These are phyloP conservation scores for Durotheca rogersii DNA, from an alignment of 495 filamentous ascomycete genomes.

Conservation along the genomic window DNA sequence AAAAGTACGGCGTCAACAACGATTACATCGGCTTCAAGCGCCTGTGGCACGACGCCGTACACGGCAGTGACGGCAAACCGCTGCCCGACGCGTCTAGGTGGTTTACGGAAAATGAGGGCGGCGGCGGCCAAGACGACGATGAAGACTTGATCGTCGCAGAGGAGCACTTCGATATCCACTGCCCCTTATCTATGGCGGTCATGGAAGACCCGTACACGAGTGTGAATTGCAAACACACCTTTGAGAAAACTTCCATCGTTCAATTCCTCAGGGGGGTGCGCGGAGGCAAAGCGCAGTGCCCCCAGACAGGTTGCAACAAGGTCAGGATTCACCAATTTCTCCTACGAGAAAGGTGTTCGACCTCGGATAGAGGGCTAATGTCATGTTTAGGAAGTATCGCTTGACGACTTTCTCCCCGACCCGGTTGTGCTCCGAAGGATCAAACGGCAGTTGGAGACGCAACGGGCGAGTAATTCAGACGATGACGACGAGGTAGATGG, in stretches of 20 bases:
- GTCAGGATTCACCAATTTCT: too few relatives aligned
- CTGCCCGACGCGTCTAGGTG: constrained; percentile 70
- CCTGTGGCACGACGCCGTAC: constrained; percentile 71
- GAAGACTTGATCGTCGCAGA: constrained; percentile 75
- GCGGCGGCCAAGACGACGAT: constrained; percentile 50
- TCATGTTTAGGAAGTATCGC: constrained; percentile 41
- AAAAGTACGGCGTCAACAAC: constrained; percentile 73
- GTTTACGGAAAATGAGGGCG: constrained; percentile 56
- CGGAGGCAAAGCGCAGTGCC: constrained; percentile 38
- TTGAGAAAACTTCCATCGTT: constrained; percentile 71
- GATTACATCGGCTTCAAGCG: constrained; percentile 77
- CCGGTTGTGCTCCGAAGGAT: constrained; percentile 45
- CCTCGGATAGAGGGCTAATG: constrained; percentile 1
- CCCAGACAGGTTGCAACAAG: constrained; percentile 46
- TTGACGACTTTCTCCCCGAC: constrained; percentile 44
- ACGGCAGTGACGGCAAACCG: constrained; percentile 63
- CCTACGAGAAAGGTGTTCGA: too few relatives aligned
- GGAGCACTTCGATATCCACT: constrained; percentile 70
- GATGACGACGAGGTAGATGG: constrained; percentile 29
- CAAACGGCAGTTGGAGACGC: constrained; percentile 39
- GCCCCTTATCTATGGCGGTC: constrained; percentile 74
- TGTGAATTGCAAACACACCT: constrained; percentile 77
- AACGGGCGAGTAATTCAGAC: constrained; percentile 11
- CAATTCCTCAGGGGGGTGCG: constrained; percentile 56
- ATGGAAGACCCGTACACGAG: constrained; percentile 75